Base-by-base conservation (phyloP, 805 yeast genomes). In the Myxozyma melibiosi region DNA sequence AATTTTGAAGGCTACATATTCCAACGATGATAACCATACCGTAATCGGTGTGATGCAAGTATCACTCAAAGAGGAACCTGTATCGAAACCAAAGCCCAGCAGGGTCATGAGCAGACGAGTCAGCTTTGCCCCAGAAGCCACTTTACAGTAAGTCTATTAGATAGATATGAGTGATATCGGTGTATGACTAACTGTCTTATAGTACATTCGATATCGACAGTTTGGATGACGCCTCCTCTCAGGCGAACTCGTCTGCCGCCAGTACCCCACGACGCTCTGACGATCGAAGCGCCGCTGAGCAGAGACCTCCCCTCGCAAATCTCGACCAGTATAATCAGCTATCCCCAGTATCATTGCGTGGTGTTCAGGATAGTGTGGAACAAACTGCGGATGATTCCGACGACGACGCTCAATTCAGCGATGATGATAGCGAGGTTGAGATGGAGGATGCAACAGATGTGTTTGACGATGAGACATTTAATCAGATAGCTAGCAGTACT, bases 41-140 rank as follows among this genome's bases (percentile, higher is more conserved):
- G 73, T 70, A 2, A 69, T 75, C 13, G 76, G 77, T 0, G 64
- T 75, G 5, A 67, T 76, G 65, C 75, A 35, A 60, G 68, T 51
- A 57, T 61, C 57, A 48, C 57, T 54, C 2, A 56, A 24, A 37
- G 53, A 51, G 27, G 60, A 60, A 22, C 43, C 49, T 8, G 51
- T 52, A 13, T 57, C 49, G 11, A 39, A 43, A 16, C 53, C 59
- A n/a, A 61, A 62, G 24, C 52, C 58, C n/a, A 40, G 37, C 14
- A 53, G 28, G 11, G 53, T 40, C 13, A 62, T 70, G 34, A 70
- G 72, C 35, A 71, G 92, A 55, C 71, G 92, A 25, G 92, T 87
- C 4, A 84, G 90, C 3, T 87, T 87, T 75, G 91, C 91, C 1
- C 56, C 64, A 18, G 65, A 62, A 24, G 58, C 64, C n/a, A 61